Evolutionary conservation across 768 basidiomycete species (phyloP), one percentile per base, ranked within the genome.

Genomic region (Lyophyllum shimeji): DNA sequence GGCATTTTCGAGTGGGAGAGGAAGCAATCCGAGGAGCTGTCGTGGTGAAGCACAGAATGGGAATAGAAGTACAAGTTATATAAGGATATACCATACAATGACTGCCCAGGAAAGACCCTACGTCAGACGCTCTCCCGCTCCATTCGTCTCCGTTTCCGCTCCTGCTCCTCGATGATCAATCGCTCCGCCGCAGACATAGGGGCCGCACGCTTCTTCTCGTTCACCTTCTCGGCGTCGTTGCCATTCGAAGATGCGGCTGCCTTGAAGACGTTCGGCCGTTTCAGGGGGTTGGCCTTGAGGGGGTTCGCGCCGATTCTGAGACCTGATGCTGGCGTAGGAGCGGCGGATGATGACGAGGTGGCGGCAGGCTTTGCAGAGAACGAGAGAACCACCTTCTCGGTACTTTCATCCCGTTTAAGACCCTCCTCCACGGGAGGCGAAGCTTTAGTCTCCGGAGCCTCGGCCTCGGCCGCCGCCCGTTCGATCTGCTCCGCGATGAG

Each of bases 401-500:
- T 65, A 7, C 76, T 79, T 60, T 92, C 90, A 27, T 89, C 87
- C 24, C 89, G 84, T 69, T 89, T 87, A 29, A 90, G 73, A 7
- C 81, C 86, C 63, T 81, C 83, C 57, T 83, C 83, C 6, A 65
- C 75, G 8, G 76, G 76, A 2, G 74, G 75, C 18, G 74, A 65
- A 64, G 5, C 65, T 9, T 68, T 63, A 1, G 74, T 71, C 4
- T 74, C 61, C 15, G 72, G 78, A 45, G 69, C 71, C 13, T 69
- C 73, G 5, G 59, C 59, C 56, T 86, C 84, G 17, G 73, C 75
- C 7, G 75, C 78, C 1, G 96, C 97, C 37, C 94, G 82, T 69
- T 92, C 93, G 53, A 99, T 98, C 73, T 99, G 96, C 63, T 97
- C 95, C 11, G 87, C 80, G 58, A 99, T 90, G 48, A 94, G 81